phyloP scores from a whole-genome alignment of 2,329 filamentous ascomycete genomes.

The Parascedosporium putredinis region DNA sequence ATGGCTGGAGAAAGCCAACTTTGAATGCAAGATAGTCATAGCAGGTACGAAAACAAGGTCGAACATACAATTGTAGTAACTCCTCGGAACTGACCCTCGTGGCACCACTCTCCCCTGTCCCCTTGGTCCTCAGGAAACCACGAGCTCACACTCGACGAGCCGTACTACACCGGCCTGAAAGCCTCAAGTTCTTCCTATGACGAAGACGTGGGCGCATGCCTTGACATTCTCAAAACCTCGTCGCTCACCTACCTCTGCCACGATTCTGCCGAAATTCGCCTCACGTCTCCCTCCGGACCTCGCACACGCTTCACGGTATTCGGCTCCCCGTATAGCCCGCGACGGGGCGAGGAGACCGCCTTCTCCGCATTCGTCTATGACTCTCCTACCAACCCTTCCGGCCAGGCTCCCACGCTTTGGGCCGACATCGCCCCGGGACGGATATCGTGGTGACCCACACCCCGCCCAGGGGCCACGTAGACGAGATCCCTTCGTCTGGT shows the following conservation, averaged over 20 bases:
- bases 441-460: conserved; percentile 65
- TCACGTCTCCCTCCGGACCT: conserved; percentile 44
- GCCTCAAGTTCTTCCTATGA: conserved; percentile 38
- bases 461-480: conserved; percentile 50
- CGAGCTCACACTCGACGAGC: conserved; percentile 58
- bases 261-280: conserved; percentile 37
- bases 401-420: conserved; percentile 36
- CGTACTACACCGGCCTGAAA: conserved; percentile 46
- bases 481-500: conserved; percentile 31
- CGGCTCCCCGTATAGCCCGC: conserved; percentile 58
- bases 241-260: conserved; percentile 58
- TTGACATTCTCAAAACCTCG: conserved; percentile 40
- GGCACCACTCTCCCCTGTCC: neutral
- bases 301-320: conserved; percentile 54
- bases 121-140: conserved; percentile 53
- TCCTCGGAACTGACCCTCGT: no score
- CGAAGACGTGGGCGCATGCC: conserved; percentile 43
- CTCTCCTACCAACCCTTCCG: neutral
- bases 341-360: conserved; percentile 12
- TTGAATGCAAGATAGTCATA: conserved; percentile 60
- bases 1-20: conserved; percentile 59
- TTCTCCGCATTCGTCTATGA: conserved; percentile 11
- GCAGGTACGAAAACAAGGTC: conserved; percentile 49
- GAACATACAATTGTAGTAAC: no score
- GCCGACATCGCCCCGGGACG: conserved; percentile 46